Conservation (phyloP, 768 basidiomycete genomes). For the Boletus subparvulus region DNA sequence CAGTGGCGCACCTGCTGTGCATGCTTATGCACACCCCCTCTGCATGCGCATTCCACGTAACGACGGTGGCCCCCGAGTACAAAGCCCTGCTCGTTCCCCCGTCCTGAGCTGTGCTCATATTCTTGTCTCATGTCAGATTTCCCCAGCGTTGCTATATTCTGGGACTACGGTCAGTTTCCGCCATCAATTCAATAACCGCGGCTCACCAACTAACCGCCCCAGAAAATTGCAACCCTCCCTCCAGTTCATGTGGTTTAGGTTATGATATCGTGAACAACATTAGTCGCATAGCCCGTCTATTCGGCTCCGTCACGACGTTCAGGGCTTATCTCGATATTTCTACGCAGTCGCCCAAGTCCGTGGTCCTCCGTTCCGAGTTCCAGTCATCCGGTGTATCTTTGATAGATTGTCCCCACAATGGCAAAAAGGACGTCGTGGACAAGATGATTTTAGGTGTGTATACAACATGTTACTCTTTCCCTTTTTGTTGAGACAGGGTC, state of each 20-base stretch:
- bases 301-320: conserved; percentile 49
- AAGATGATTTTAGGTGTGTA: conserved; percentile 46
- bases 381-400: conserved; percentile 46
- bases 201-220: conserved; percentile 9
- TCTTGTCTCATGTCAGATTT: conserved; percentile 34
- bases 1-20: conserved; percentile 22
- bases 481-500: conserved; percentile 2
- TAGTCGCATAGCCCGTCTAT: conserved; percentile 43
- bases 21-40: conserved; percentile 6
- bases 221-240: conserved; percentile 36
- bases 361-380: conserved; percentile 39
- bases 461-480: background rate
- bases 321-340: conserved; percentile 54
- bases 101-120: conserved; percentile 9
- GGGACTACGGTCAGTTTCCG: conserved; percentile 34
- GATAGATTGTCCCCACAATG: conserved; percentile 35
- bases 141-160: conserved; percentile 43
- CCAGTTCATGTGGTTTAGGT: conserved; percentile 35
- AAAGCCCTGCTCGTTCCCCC: conserved; percentile 13
- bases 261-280: conserved; percentile 45
- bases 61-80: conserved; percentile 19
- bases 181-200: background rate
- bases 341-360: conserved; percentile 36
- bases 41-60: conserved; percentile 16
- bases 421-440: conserved; percentile 41